phyloP scores from a whole-genome alignment of 2,329 filamentous ascomycete species.

The Raffaelea deltoideospora region DNA sequence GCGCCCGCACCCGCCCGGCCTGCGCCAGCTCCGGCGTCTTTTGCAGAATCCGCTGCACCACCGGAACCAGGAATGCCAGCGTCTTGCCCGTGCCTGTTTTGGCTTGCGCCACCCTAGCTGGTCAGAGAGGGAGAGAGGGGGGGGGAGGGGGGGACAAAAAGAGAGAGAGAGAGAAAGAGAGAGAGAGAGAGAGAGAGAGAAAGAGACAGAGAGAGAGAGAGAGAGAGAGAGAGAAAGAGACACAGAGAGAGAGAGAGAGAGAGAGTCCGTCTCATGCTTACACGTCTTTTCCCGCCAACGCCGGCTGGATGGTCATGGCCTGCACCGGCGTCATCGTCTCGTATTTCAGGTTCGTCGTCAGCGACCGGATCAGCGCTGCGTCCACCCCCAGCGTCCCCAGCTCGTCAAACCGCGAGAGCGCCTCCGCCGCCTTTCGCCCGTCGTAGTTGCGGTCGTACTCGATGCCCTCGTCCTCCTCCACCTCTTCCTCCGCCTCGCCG shows the following conservation, averaged over 20 bases:
- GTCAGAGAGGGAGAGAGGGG: too few species aligned
- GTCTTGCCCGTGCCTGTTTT: conserved; percentile 98
- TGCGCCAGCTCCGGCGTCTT: conserved; percentile 46
- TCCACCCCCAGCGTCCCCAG: conserved; percentile 39
- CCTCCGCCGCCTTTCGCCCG: background rate
- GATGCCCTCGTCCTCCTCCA: background rate
- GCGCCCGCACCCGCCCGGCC: conserved; percentile 19
- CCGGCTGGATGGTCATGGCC: conserved; percentile 63
- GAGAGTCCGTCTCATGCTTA: conserved; percentile 36
- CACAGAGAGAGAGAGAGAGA: too few species aligned
- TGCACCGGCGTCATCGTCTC: conserved; percentile 89
- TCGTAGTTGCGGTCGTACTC: too few species aligned
- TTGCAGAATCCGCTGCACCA: conserved; percentile 63
- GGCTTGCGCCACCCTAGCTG: conserved; percentile 68
- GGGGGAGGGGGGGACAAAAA: too few species aligned
- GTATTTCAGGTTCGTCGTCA: conserved; percentile 60
- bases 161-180: too few species aligned
- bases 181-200: too few species aligned
- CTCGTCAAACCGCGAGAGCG: conserved; percentile 24
- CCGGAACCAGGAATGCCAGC: conserved; percentile 76
- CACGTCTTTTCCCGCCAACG: conserved; percentile 69
- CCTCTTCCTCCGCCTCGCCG: background rate
- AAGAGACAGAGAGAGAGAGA: too few species aligned
- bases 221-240: too few species aligned
- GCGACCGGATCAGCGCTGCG: conserved; percentile 46